Evolutionary conservation across 306 rosid genomes (phyloP).

Genomic region (Oemleria cerasiformis): DNA sequence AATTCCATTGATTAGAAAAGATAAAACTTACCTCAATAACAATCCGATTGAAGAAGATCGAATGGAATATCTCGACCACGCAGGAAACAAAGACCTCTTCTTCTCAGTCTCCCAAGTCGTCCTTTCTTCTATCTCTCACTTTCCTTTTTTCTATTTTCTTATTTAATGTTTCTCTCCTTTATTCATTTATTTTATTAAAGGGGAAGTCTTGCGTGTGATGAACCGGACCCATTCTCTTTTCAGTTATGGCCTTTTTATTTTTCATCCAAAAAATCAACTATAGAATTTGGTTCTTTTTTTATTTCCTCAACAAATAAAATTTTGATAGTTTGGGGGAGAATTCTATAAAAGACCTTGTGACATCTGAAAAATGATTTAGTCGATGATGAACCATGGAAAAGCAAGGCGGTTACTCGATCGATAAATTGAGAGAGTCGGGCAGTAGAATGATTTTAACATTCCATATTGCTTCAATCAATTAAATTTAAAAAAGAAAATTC

Average conservation of each 20-base stretch:
- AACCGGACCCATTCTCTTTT: background rate
- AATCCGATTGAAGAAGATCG: background rate
- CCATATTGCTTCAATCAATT: no score
- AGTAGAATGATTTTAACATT: no score
- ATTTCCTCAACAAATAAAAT: no score
- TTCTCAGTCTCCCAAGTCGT: constrained; percentile 4
- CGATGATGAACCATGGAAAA: no score
- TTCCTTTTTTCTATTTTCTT: background rate
- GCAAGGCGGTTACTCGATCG: no score
- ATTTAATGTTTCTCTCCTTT: background rate
- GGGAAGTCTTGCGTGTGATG: background rate
- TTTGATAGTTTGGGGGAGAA: no score
- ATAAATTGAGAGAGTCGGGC: no score
- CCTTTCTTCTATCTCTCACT: background rate
- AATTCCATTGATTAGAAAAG: background rate
- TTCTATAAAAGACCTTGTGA: no score
- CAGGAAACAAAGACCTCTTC: constrained; percentile 6
- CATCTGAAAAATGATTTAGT: no score
- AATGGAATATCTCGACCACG: background rate
- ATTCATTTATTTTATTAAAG: background rate
- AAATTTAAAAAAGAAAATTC: no score
- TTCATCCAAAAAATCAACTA: background rate
- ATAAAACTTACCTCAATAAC: background rate
- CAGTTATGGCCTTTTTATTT: background rate
- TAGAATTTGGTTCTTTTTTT: no score